These are phyloP conservation scores for Penicillium sp. DNA, from an alignment of 2,329 filamentous ascomycete genomes.

Conservation along the genomic window DNA sequence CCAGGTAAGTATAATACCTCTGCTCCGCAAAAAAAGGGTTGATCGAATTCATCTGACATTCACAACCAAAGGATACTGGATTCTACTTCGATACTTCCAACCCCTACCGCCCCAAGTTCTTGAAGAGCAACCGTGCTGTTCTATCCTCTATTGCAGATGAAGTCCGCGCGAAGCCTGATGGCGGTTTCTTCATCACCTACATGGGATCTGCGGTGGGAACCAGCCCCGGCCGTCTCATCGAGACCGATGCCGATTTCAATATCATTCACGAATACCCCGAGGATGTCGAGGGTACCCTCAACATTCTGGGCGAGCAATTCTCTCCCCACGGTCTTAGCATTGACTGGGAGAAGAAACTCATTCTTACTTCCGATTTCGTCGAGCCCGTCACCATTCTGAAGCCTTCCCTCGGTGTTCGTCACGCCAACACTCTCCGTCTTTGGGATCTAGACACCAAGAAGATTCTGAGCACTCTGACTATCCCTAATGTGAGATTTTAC, in stretches of 20 bases:
- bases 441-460: constrained; percentile 60
- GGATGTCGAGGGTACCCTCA: constrained; percentile 58
- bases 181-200: constrained; percentile 65
- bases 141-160: constrained; percentile 65
- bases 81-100: constrained; percentile 66
- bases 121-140: constrained; percentile 63
- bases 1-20: constrained; percentile 32
- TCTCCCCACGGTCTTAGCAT: constrained; percentile 64
- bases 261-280: constrained; percentile 67
- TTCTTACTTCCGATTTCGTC: constrained; percentile 67
- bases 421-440: constrained; percentile 62
- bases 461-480: constrained; percentile 65
- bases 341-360: constrained; percentile 62
- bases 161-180: constrained; percentile 66
- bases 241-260: constrained; percentile 63
- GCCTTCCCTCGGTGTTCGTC: constrained; percentile 58
- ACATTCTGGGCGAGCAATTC: constrained; percentile 65
- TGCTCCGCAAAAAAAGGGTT: neutral
- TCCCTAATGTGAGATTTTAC: constrained; percentile 55
- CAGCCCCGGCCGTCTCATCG: constrained; percentile 62
- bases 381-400: constrained; percentile 66
- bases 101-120: constrained; percentile 63
- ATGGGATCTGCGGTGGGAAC: constrained; percentile 65
- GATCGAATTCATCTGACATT: neutral
- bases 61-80: constrained; percentile 56